phyloP scores from a whole-genome alignment of 2,329 filamentous ascomycete genomes.

The Ceratocystiopsis brevicomis region DNA sequence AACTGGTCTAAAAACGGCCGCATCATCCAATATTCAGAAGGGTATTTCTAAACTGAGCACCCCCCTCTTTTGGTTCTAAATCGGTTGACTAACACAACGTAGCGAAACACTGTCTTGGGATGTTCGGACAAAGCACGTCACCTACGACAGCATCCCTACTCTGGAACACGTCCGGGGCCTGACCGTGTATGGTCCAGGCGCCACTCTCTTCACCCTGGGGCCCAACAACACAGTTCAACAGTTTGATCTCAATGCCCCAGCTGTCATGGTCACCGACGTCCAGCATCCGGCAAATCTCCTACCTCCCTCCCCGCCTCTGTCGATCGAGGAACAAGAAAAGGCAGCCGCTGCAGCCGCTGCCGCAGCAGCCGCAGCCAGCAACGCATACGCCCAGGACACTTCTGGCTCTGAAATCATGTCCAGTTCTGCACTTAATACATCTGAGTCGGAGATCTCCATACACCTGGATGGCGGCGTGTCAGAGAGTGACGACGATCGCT shows the following conservation, averaged over 20 bases:
- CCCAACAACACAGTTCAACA: conserved; percentile 82
- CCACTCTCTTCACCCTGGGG: conserved; percentile 80
- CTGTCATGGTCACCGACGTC: conserved; percentile 65
- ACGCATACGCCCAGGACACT: not conserved
- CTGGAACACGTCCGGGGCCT: conserved; percentile 64
- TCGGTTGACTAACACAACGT: conserved; percentile 4
- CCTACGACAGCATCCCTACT: conserved; percentile 73
- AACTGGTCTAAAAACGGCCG: conserved; percentile 96
- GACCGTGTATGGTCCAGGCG: conserved; percentile 73
- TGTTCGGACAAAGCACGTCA: conserved; percentile 92
- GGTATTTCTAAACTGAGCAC: conserved; percentile 36
- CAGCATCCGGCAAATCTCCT: conserved; percentile 67
- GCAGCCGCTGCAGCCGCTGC: conserved; percentile 18
- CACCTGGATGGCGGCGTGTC: conserved; percentile 41
- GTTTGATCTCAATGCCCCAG: conserved; percentile 74
- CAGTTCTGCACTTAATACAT: conserved; percentile 21
- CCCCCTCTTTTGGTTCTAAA: not conserved
- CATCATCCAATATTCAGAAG: conserved; percentile 79
- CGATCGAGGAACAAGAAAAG: conserved; percentile 50
- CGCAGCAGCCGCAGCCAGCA: conserved; percentile 1
- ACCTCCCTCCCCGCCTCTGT: conserved; percentile 67
- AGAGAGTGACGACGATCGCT: conserved; percentile 58
- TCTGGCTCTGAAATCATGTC: not conserved
- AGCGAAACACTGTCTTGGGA: conserved; percentile 92
- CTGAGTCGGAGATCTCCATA: conserved; percentile 36